Percentiles rank a stretch among this genome's conserved stretches.
Evolutionary conservation across 805 yeast genomes (phyloP).

Genomic region (Teunomyces aglyptinius): DNA sequence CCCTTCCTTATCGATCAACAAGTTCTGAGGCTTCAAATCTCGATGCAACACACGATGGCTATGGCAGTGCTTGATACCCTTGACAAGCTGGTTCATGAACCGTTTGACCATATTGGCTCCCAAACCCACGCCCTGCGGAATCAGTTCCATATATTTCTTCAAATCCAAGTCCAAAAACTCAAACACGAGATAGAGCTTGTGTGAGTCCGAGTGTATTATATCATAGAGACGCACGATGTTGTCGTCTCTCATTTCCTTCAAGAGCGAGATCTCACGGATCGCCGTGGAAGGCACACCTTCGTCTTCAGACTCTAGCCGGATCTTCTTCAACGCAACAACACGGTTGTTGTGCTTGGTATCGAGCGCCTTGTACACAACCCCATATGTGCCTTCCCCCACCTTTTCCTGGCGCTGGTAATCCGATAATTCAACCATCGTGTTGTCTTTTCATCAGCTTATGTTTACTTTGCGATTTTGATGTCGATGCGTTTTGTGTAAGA

Average conservation of each 20-base stretch:
- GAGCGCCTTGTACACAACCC: constrained; percentile 95
- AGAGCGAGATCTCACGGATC: constrained; percentile 88
- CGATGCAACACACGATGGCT: constrained; percentile 92
- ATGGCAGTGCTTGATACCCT: constrained; percentile 92
- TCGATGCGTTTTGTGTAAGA: background rate
- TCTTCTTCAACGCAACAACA: constrained; percentile 94
- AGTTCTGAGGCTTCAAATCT: constrained; percentile 94
- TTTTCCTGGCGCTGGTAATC: constrained; percentile 94
- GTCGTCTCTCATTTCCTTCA: constrained; percentile 91
- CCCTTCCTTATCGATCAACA: constrained; percentile 93
- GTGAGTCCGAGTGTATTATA: constrained; percentile 91
- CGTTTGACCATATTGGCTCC: constrained; percentile 89
- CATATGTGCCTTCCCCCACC: constrained; percentile 97
- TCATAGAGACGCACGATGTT: constrained; percentile 89
- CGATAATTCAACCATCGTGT: constrained; percentile 75
- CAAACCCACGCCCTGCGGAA: constrained; percentile 85
- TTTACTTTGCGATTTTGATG: background rate
- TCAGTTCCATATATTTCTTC: constrained; percentile 94
- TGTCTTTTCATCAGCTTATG: background rate
- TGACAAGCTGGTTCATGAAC: constrained; percentile 87
- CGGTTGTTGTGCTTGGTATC: constrained; percentile 87
- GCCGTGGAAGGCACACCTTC: constrained; percentile 99
- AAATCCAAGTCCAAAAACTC: constrained; percentile 93
- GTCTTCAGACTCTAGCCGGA: constrained; percentile 92
- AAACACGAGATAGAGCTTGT: constrained; percentile 87